Evolutionary conservation across 2,329 filamentous ascomycete genomes (phyloP).

Genomic region (Meredithiella fracta): DNA sequence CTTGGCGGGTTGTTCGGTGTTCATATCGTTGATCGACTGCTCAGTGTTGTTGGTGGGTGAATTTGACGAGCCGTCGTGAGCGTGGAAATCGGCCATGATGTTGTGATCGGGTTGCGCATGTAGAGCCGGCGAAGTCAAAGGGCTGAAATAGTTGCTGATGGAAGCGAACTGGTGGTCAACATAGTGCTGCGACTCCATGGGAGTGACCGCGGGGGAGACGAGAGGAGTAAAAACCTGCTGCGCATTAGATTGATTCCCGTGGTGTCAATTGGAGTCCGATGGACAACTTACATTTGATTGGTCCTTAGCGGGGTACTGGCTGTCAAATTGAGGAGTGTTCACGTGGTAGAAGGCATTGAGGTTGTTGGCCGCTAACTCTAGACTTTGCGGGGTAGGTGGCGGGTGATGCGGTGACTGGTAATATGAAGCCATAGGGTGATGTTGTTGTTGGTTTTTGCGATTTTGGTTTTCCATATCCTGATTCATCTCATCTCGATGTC

Average conservation of each 20-base stretch:
- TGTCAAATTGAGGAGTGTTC: constrained; percentile 38
- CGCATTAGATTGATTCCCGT: constrained; percentile 5
- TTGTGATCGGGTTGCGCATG: constrained; percentile 49
- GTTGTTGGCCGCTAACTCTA: constrained; percentile 51
- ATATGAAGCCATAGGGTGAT: constrained; percentile 28
- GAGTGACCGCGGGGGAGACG: constrained; percentile 70
- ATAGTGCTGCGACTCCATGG: constrained; percentile 51
- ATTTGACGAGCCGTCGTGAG: constrained; percentile 30
- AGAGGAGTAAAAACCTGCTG: constrained; percentile 61
- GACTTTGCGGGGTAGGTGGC: constrained; percentile 65
- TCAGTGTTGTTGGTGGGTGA: constrained; percentile 35
- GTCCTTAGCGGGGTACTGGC: constrained; percentile 45
- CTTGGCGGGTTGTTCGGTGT: constrained; percentile 22
- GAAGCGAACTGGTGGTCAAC: constrained; percentile 43
- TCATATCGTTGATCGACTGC: constrained; percentile 22
- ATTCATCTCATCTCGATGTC: constrained; percentile 42
- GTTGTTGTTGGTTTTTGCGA: constrained; percentile 15
- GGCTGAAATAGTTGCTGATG: constrained; percentile 63
- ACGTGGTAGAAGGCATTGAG: constrained; percentile 42
- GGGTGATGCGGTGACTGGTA: constrained; percentile 36
- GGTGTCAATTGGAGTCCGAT: background rate
- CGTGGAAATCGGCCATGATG: constrained; percentile 27
- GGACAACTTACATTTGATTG: constrained; percentile 35
- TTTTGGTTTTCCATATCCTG: constrained; percentile 42
- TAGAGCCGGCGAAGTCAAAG: constrained; percentile 63